A percentile compares a stretch with the other conserved stretches of the same genome.
phyloP scores from a whole-genome alignment of 495 filamentous ascomycete genomes.

The Daldinia vernicosa region DNA sequence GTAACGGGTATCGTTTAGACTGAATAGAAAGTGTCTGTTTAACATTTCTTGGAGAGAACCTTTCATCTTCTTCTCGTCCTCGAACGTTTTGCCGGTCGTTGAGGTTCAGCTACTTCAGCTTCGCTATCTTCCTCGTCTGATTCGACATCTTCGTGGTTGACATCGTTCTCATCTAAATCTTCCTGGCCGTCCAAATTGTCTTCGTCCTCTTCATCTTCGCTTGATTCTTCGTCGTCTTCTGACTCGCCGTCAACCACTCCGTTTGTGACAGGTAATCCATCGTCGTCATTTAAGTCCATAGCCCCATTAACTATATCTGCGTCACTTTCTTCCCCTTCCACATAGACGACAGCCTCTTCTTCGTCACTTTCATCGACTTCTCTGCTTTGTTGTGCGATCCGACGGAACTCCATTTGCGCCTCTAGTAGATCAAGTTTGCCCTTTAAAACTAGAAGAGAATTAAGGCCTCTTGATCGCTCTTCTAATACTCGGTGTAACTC shows the following conservation, averaged over 20 bases:
- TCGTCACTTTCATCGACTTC: constrained; percentile 66
- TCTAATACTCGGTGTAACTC: constrained; percentile 85
- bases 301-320: constrained; percentile 55
- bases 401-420: constrained; percentile 82
- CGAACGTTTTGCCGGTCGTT: constrained; percentile 48
- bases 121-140: constrained; percentile 57
- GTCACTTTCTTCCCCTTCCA: constrained; percentile 76
- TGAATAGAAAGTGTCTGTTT: constrained; percentile 28
- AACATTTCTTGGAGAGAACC: constrained; percentile 10
- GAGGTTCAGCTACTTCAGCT: constrained; percentile 45
- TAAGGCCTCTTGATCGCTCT: constrained; percentile 82
- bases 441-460: constrained; percentile 84
- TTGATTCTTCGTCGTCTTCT: constrained; percentile 55
- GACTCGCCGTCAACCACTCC: constrained; percentile 51
- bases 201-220: constrained; percentile 50
- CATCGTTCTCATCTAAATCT: constrained; percentile 55
- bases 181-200: constrained; percentile 52
- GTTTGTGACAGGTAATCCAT: constrained; percentile 47
- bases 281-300: constrained; percentile 47
- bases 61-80: constrained; percentile 46
- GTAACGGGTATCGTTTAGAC: constrained; percentile 40
- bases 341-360: constrained; percentile 83
- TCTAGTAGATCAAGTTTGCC: constrained; percentile 92
- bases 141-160: constrained; percentile 55
- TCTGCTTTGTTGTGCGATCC: constrained; percentile 58